Evolutionary conservation across 176 grass and related monocot genomes (phyloP).

Genomic region (Eragrostis nindensis): DNA sequence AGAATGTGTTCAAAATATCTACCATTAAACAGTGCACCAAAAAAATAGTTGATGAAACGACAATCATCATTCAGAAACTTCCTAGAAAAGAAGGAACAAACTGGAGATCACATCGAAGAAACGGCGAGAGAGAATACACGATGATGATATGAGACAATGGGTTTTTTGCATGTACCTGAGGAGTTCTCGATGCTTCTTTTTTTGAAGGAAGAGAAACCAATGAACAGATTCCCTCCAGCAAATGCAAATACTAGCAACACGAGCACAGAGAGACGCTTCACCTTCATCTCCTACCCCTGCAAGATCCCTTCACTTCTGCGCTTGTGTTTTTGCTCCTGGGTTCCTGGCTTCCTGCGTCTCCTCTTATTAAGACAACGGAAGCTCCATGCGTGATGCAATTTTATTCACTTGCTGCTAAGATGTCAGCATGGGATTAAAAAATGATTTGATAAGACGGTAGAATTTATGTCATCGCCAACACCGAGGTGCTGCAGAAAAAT

Average conservation of each 20-base stretch:
- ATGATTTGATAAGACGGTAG: slow-evolving; percentile 48
- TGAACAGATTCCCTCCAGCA: slow-evolving; percentile 22
- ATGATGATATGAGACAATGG: neutral
- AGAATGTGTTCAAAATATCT: neutral
- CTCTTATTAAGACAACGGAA: slow-evolving; percentile 16
- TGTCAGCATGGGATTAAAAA: slow-evolving; percentile 54
- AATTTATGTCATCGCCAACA: slow-evolving; percentile 57
- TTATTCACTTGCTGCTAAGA: slow-evolving; percentile 33
- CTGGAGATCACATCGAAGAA: slow-evolving; percentile 19
- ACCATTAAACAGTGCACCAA: slow-evolving; percentile 8
- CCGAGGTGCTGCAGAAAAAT: slow-evolving; percentile 57
- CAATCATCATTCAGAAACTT: slow-evolving; percentile 4
- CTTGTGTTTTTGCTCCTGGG: neutral
- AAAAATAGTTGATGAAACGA: neutral
- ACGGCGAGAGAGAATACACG: neutral
- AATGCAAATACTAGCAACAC: slow-evolving; percentile 30
- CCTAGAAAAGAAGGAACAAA: neutral
- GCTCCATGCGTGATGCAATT: slow-evolving; percentile 40
- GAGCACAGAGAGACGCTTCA: neutral
- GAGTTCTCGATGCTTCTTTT: neutral
- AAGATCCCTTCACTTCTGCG: neutral
- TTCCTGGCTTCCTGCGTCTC: slow-evolving; percentile 11
- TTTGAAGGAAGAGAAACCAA: neutral
- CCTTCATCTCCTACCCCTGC: slow-evolving; percentile 26
- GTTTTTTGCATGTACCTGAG: slow-evolving; percentile 22